Conservation (phyloP, 805 yeast species). For the Yarrowia sp. region DNA sequence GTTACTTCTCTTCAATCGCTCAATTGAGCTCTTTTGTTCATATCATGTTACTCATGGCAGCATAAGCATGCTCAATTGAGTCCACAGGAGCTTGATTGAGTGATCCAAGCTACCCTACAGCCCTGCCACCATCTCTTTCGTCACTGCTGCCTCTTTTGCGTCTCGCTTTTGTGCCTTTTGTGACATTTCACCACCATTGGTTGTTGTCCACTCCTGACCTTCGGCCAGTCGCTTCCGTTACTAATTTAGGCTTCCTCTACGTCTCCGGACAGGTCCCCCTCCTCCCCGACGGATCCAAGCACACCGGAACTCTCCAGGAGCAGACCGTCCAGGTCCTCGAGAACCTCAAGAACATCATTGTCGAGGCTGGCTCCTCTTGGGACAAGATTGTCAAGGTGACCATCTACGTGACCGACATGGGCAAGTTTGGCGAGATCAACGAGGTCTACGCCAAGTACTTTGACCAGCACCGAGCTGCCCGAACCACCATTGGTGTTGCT, state of each 20-base stretch:
- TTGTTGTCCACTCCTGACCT: neutral
- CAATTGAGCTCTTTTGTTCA: too few relatives aligned
- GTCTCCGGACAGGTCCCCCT: constrained; percentile 95
- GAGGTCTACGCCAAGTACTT: constrained; percentile 62
- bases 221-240: neutral
- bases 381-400: constrained; percentile 84
- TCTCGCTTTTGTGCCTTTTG: too few relatives aligned
- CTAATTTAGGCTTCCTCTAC: constrained; percentile 64
- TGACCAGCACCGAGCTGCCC: constrained; percentile 62
- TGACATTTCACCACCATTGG: too few relatives aligned
- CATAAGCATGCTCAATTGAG: too few relatives aligned
- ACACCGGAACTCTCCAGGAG: constrained; percentile 70
- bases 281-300: constrained; percentile 71
- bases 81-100: too few relatives aligned
- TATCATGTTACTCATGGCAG: too few relatives aligned
- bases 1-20: too few relatives aligned
- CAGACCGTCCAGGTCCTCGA: constrained; percentile 44
- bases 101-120: too few relatives aligned
- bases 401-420: constrained; percentile 88
- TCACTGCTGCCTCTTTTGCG: too few relatives aligned
- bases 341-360: constrained; percentile 58
- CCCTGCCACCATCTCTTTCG: too few relatives aligned
- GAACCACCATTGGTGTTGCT: constrained; percentile 96
- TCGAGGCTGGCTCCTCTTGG: constrained; percentile 80
- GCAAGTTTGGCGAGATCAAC: constrained; percentile 80